Evolutionary conservation across 495 filamentous ascomycete genomes (phyloP), one percentile per base, ranked within the genome.

Genomic region (Gamarada debralockiae): DNA sequence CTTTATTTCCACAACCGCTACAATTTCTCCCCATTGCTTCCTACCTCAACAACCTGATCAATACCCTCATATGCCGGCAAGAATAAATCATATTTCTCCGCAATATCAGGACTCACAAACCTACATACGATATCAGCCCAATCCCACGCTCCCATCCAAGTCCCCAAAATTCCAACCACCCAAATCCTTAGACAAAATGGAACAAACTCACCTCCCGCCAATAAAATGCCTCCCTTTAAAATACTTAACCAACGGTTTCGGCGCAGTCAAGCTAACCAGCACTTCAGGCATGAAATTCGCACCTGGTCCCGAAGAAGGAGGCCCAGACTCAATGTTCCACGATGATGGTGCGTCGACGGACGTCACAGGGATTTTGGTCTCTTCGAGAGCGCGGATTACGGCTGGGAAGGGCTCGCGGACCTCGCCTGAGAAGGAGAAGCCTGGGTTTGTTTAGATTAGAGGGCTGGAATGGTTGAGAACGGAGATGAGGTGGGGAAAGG

Each of bases 391-490:
- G 29, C 77, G 73, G 59, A 98, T 91, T 18, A 96, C 84, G 2
- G 78, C 71, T 0, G 83, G 82, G 63, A 97, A 97, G 0, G 93
- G 93, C 55, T 95, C 91, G 5, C 93, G 85, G 29, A 98, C 82
- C 44, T 90, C 82, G 10, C 90, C 92, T n/a, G 84, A 83, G 72
- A 97, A 97, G 60, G 86, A 91, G 76, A 97, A 98, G 36, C 91
- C 82, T 85, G 22, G 17, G 15, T 20, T 3, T 43, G 56, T 39
- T n/a, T 45, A 56, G 52, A 52, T 20, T 22, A 22, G 27, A 22
- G 20, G 34, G 31, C 3, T 21, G 18, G n/a, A n/a, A n/a, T n/a
- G n/a, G n/a, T n/a, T n/a, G n/a, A n/a, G n/a, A n/a, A 34, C 31
- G 5, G 37, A 20, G 36, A 39, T 39, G 39, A 17, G 17, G 9